Conservation (phyloP, 176 grass and related monocot genomes). For the Puya raimondii region DNA sequence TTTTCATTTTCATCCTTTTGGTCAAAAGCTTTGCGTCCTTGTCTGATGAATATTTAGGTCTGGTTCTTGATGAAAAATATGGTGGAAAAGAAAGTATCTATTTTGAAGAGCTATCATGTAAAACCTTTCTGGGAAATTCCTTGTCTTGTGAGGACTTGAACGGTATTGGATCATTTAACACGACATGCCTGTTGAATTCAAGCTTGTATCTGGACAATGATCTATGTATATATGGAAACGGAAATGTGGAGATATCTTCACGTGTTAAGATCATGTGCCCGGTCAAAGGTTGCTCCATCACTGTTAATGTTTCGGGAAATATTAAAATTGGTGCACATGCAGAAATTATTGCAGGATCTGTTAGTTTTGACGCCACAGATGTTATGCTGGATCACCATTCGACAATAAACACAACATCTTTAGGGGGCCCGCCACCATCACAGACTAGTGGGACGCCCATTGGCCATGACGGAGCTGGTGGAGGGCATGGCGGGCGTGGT, state of each 20-base stretch:
- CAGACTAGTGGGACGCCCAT: slow-evolving; percentile 92
- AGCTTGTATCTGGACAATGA: slow-evolving; percentile 33
- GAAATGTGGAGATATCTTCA: slow-evolving; percentile 40
- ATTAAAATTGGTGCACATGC: slow-evolving; percentile 34
- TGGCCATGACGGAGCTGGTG: slow-evolving; percentile 59
- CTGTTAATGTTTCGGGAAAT: slow-evolving; percentile 45
- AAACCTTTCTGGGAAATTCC: slow-evolving; percentile 26
- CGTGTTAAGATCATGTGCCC: slow-evolving; percentile 47
- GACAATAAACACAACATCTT: slow-evolving; percentile 48
- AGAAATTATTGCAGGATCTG: slow-evolving; percentile 42
- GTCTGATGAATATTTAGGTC: neutral
- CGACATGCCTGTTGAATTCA: slow-evolving; percentile 50
- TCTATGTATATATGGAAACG: slow-evolving; percentile 47
- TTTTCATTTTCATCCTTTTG: neutral
- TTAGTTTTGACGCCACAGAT: slow-evolving; percentile 41
- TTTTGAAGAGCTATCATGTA: neutral
- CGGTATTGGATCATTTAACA: slow-evolving; percentile 63
- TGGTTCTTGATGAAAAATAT: neutral
- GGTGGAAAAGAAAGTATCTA: neutral
- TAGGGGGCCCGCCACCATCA: slow-evolving; percentile 49
- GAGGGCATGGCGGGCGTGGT: slow-evolving; percentile 77
- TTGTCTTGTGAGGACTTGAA: slow-evolving; percentile 62
- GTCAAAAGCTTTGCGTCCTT: neutral
- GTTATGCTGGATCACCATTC: slow-evolving; percentile 35
- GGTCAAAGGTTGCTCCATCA: slow-evolving; percentile 44